These are phyloP conservation scores for Salmacisia buchloeana DNA, from an alignment of 1,284 basidiomycete genomes.

Conservation along the genomic window DNA sequence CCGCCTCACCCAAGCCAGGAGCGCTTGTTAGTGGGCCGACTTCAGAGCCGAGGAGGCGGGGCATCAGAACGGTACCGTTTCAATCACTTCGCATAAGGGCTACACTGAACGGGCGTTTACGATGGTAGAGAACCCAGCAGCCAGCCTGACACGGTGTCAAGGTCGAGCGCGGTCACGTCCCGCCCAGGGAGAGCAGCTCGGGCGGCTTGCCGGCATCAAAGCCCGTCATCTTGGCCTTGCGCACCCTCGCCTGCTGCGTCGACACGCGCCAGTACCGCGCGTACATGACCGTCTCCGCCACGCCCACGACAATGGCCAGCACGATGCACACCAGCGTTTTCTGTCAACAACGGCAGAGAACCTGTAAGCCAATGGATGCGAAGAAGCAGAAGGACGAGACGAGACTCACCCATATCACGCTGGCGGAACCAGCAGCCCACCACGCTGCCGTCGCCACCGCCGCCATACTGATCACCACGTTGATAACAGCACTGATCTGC, in stretches of 20 bases:
- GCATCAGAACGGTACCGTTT: no score
- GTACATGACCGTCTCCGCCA: conserved; percentile 19
- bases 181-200: no score
- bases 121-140: no score
- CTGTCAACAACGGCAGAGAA: not conserved
- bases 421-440: conserved; percentile 18
- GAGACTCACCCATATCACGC: conserved; percentile 15
- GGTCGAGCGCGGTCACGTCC: no score
- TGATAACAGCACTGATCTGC: conserved; percentile 19
- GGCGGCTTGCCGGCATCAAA: not conserved
- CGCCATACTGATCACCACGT: conserved; percentile 20
- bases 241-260: not conserved
- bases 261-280: conserved; percentile 15
- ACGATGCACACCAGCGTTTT: not conserved
- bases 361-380: not conserved
- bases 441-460: conserved; percentile 23
- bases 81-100: no score
- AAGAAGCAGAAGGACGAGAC: conserved; percentile 2
- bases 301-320: conserved; percentile 10
- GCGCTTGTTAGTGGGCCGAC: no score
- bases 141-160: no score
- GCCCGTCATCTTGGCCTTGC: not conserved
- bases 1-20: no score
- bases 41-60: no score
- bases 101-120: no score